phyloP scores from a whole-genome alignment of 257 asterid genomes.

The Jaltomata sinuosa region DNA sequence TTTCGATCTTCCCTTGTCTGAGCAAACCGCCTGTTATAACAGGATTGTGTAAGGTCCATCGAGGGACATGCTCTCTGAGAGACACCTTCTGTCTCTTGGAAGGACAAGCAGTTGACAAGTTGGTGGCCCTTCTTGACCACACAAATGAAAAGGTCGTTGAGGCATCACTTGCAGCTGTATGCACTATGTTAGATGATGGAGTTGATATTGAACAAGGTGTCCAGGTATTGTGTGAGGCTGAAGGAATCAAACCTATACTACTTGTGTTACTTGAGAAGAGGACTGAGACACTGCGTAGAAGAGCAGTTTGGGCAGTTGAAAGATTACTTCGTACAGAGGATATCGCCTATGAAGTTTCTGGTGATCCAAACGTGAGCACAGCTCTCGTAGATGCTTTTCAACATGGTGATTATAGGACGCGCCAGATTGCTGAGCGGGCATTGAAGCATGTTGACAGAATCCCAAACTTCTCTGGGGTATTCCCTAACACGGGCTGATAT shows the following conservation, averaged over 20 bases:
- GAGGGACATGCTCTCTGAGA: constrained; percentile 60
- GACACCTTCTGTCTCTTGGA: constrained; percentile 75
- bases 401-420: constrained; percentile 72
- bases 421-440: constrained; percentile 90
- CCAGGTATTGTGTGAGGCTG: constrained; percentile 51
- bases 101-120: constrained; percentile 77
- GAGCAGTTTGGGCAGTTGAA: constrained; percentile 91
- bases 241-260: constrained; percentile 63
- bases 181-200: constrained; percentile 74
- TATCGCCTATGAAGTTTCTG: constrained; percentile 50
- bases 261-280: constrained; percentile 71
- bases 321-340: constrained; percentile 62
- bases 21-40: constrained; percentile 48
- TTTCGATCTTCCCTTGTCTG: constrained; percentile 59
- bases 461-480: constrained; percentile 85
- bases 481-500: constrained; percentile 36
- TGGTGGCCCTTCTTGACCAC: constrained; percentile 83
- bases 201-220: constrained; percentile 74
- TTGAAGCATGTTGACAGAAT: constrained; percentile 73
- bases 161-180: constrained; percentile 82
- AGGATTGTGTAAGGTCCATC: constrained; percentile 65
- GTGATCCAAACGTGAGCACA: constrained; percentile 70
- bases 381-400: constrained; percentile 92
- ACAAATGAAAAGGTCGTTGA: constrained; percentile 74
- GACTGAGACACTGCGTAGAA: constrained; percentile 54